phyloP scores from a whole-genome alignment of 768 basidiomycete genomes.

The Strobilomyces dryophilus region DNA sequence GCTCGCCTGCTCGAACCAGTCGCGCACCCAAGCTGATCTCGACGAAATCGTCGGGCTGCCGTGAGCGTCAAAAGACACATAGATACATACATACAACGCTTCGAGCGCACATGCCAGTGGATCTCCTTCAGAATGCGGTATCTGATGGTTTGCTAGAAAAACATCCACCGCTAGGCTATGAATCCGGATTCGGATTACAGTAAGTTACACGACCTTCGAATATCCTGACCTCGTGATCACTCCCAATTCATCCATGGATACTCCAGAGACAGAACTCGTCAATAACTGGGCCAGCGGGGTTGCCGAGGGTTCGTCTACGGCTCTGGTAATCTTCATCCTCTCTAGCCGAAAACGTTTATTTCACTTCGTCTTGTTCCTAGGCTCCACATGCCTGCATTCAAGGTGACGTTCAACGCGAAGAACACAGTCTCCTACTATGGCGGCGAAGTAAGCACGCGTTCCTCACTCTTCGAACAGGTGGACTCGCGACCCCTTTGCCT shows the following conservation, averaged over 20 bases:
- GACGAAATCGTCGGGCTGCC: not conserved
- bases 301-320: constrained; percentile 54
- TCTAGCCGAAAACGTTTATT: not conserved
- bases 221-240: constrained; percentile 57
- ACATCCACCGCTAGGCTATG: constrained; percentile 76
- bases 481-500: not conserved
- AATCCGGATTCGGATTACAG: constrained; percentile 89
- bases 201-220: constrained; percentile 79
- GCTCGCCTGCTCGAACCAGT: constrained; percentile 11
- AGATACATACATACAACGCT: constrained; percentile 6
- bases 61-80: not conserved
- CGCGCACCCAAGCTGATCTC: constrained; percentile 1
- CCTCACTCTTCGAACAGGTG: not conserved
- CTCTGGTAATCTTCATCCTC: constrained; percentile 44
- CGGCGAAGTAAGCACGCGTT: constrained; percentile 48
- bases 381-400: constrained; percentile 64
- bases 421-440: constrained; percentile 64
- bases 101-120: not conserved
- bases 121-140: too few species aligned
- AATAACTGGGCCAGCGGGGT: constrained; percentile 57
- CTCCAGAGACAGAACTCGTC: constrained; percentile 30
- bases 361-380: constrained; percentile 23
- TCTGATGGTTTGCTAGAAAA: constrained; percentile 43
- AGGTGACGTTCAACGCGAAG: constrained; percentile 57
- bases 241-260: constrained; percentile 36